Percentiles rank a stretch among this genome's conserved stretches.
These are phyloP conservation scores for Fragilaria radians DNA, from an alignment of 108 stramenopile species.

Conservation along the genomic window DNA sequence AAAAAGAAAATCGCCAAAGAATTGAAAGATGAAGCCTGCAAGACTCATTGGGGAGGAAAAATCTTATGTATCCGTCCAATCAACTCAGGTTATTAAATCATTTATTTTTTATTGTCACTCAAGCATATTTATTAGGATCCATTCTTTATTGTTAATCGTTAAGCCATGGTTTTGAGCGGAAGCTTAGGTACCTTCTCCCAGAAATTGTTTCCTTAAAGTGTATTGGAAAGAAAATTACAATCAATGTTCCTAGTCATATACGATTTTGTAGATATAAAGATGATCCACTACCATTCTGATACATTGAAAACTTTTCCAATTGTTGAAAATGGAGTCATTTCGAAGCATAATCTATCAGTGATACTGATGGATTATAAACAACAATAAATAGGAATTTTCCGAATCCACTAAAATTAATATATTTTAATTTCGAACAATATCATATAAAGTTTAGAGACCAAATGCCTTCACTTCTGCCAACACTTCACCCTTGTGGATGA, in stretches of 20 bases:
- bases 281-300: too few relatives aligned
- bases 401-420: too few relatives aligned
- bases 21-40: slow-evolving; percentile 79
- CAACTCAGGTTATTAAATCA: slow-evolving; percentile 51
- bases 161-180: background rate
- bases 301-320: too few relatives aligned
- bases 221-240: background rate
- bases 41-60: slow-evolving; percentile 76
- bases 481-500: slow-evolving; percentile 9
- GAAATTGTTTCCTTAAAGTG: background rate
- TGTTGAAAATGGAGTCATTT: too few relatives aligned
- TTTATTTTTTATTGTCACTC: background rate
- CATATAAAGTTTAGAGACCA: slow-evolving; percentile 2
- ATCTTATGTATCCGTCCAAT: slow-evolving; percentile 67
- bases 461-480: slow-evolving; percentile 10
- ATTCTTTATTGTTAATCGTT: background rate
- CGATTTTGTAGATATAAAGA: background rate
- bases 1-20: slow-evolving; percentile 59
- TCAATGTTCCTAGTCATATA: background rate
- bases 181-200: background rate
- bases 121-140: background rate
- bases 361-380: too few relatives aligned
- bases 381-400: too few relatives aligned
- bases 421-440: too few relatives aligned
- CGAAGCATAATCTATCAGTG: too few relatives aligned